Base-by-base conservation (phyloP, 805 yeast species). In the Saccharomyces eubayanus region DNA sequence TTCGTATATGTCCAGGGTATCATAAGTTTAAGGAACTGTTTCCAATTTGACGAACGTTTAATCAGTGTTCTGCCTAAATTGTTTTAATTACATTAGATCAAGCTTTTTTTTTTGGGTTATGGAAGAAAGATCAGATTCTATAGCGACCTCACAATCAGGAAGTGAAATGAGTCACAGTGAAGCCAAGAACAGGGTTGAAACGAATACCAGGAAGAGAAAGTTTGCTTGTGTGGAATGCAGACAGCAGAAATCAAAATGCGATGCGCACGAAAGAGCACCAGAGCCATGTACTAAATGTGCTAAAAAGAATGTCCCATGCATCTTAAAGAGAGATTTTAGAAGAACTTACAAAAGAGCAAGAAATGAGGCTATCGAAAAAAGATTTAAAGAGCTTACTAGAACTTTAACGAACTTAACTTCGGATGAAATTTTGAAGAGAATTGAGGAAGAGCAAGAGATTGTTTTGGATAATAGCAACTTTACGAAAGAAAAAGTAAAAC, bases 221-320 rank as follows among this genome's bases (percentile, higher is more conserved):
- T 81, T 90, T 66, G 98, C 98, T 0, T 94, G 99, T 74, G 89
- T 89, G 0, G 96, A 92, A 63, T 94, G 99, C 67, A 80, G 98
- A 12, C 98, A 94, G 70, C 99, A 92, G 68, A 94, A 94, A 71
- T 85, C 90, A 36, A 81, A 83, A 62, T 91, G 97, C 72, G 96
- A 91, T 71, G 95, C 96, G 11, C 81, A 77, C 58, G 90, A 82
- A 55, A 76, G 74, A 50, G 80, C 83, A 31, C 96, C 96, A 0
- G 74, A 74, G 8, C 87, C 96, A 1, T 94, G 99, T 63, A 75
- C 92, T 0, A 75, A 96, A 56, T 94, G 99, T 68, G 64, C 73
- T 9, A 87, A 85, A 66, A 81, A 88, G 63, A 80, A 81, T 6
- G 73, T 86, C 2, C 74, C 74, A 16, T 92, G 99, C 67, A 79